Evolutionary conservation across 208 protist species (phyloP).

Genomic region (Endotrypanum monterogeii): DNA sequence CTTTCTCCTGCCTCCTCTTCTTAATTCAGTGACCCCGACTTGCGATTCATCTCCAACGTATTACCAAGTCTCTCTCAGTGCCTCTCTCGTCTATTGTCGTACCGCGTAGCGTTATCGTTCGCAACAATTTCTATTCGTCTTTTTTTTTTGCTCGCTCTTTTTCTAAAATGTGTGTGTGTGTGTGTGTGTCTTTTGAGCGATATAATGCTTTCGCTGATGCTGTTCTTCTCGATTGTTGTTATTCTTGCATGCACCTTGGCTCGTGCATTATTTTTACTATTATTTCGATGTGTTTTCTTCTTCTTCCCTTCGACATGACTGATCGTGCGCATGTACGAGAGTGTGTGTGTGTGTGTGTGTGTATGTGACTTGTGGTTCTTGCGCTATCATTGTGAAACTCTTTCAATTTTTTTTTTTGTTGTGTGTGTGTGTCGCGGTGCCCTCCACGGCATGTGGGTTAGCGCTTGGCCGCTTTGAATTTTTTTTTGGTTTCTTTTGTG

Average conservation of each 20-base stretch:
- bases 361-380: background rate
- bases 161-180: background rate
- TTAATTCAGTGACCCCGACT: background rate
- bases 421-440: background rate
- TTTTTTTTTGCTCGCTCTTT: background rate
- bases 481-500: slow-evolving; percentile 10
- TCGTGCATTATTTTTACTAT: too few relatives aligned
- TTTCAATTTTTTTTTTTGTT: background rate
- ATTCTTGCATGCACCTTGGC: background rate
- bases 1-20: background rate
- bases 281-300: background rate
- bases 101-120: background rate
- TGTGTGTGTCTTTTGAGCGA: background rate
- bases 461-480: background rate
- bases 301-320: background rate
- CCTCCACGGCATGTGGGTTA: background rate
- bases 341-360: slow-evolving; percentile 2
- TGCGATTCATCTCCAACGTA: background rate
- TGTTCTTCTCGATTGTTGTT: background rate
- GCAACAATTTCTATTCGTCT: background rate
- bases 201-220: background rate
- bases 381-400: background rate
- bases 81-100: background rate
- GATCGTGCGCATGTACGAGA: background rate
- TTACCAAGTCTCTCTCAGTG: background rate